Conservation (phyloP, 768 basidiomycete species). For the Mycena venus region DNA sequence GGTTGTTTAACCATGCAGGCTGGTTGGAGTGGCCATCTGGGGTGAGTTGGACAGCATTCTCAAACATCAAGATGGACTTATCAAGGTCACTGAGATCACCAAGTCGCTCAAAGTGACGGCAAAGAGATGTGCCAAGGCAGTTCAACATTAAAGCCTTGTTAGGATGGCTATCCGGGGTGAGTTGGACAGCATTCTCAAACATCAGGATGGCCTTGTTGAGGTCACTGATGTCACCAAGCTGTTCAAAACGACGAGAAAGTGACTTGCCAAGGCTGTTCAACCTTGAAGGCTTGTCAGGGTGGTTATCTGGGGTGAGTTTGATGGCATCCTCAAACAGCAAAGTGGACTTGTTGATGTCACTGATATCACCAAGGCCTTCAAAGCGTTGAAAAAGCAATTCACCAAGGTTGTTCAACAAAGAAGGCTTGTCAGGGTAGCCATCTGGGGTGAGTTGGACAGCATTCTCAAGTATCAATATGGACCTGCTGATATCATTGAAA, state of each 20-base stretch:
- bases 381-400: too few species aligned
- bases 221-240: not conserved
- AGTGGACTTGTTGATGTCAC: too few species aligned
- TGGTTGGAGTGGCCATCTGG: too few species aligned
- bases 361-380: not conserved
- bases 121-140: too few species aligned
- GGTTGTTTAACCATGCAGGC: too few species aligned
- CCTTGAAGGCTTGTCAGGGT: too few species aligned
- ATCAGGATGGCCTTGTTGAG: not conserved
- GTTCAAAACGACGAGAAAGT: not conserved
- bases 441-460: not conserved
- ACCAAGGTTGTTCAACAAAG: not conserved
- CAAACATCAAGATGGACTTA: too few species aligned
- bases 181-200: not conserved
- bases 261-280: too few species aligned
- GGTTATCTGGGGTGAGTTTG: too few species aligned
- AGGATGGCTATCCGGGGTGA: not conserved
- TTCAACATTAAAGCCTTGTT: not conserved
- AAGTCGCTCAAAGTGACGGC: constrained; percentile 22
- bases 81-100: not conserved
- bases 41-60: too few species aligned
- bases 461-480: not conserved
- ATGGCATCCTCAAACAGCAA: too few species aligned
- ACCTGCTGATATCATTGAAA: not conserved
- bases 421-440: not conserved